Percentiles rank a stretch among this genome's conserved stretches.
Conservation (phyloP, 2,329 filamentous ascomycete genomes). For the Hymenoscyphus albidus region DNA sequence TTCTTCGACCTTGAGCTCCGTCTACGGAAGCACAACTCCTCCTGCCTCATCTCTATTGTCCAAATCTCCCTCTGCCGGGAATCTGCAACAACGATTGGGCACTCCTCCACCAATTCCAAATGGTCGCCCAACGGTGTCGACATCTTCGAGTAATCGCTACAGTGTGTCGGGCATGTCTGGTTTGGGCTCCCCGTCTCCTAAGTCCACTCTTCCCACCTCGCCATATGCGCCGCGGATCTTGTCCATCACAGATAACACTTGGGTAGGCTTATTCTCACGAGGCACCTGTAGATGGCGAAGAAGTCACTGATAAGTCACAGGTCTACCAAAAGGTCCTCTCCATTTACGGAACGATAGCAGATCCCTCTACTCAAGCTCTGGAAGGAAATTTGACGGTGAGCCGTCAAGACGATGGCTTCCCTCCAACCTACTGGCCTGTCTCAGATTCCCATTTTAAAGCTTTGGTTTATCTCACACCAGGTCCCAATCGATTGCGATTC, state of each 20-base stretch:
- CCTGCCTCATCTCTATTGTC: constrained; percentile 18
- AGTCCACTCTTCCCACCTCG: constrained; percentile 60
- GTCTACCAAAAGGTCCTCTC: constrained; percentile 88
- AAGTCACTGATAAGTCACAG: constrained; percentile 42
- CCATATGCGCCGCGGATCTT: constrained; percentile 76
- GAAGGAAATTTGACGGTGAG: constrained; percentile 78
- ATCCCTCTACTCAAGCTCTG: constrained; percentile 61
- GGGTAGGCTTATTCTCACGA: constrained; percentile 51
- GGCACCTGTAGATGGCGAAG: not conserved
- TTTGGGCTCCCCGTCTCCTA: constrained; percentile 52
- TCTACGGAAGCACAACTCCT: constrained; percentile 56
- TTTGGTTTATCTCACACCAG: constrained; percentile 83
- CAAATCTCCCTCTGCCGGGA: constrained; percentile 53
- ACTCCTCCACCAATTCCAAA: constrained; percentile 44
- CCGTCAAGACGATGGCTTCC: constrained; percentile 82
- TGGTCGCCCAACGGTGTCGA: constrained; percentile 43
- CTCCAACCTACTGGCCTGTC: constrained; percentile 80
- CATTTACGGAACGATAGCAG: constrained; percentile 76
- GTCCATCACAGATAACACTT: constrained; percentile 77
- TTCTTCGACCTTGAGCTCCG: constrained; percentile 57
- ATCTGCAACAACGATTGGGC: constrained; percentile 55
- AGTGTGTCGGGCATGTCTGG: constrained; percentile 64
- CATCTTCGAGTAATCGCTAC: constrained; percentile 48
- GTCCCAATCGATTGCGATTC: constrained; percentile 81
- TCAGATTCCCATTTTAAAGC: constrained; percentile 88